A percentile compares a stretch with the other conserved stretches of the same genome.
Conservation (phyloP, 1,284 basidiomycete species). For the Papiliotrema flavescens region DNA sequence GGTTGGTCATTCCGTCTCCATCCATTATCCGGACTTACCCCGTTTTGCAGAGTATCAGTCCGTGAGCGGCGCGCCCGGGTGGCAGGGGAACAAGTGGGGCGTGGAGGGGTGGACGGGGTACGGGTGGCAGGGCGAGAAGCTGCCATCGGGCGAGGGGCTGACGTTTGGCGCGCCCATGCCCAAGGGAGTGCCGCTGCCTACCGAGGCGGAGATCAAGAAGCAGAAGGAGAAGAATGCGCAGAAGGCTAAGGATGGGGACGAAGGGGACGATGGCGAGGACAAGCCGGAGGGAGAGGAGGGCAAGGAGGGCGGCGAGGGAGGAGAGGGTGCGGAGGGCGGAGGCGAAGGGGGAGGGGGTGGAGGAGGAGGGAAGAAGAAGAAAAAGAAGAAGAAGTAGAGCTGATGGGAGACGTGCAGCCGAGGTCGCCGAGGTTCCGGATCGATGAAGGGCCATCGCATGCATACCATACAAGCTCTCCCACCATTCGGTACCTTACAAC, state of each 20-base stretch:
- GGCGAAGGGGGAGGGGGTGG: conserved; percentile 1
- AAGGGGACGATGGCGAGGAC: conserved; percentile 10
- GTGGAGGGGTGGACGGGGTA: conserved; percentile 33
- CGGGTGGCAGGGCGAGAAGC: conserved; percentile 28
- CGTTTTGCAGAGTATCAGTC: conserved; percentile 20
- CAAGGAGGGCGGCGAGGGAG: conserved; percentile 11
- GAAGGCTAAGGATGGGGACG: conserved; percentile 11
- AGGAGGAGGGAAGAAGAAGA: conserved; percentile 1
- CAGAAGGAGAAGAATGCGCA: conserved; percentile 13
- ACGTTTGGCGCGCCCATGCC: conserved; percentile 32
- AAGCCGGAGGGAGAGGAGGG: conserved; percentile 5
- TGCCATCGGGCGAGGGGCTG: conserved; percentile 20
- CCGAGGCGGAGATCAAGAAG: conserved; percentile 10
- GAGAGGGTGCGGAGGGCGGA: conserved; percentile 14
- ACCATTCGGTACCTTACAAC: conserved; percentile 8
- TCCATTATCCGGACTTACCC: conserved; percentile 37
- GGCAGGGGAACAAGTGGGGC: conserved; percentile 19
- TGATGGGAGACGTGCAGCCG: not conserved
- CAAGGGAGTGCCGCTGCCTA: conserved; percentile 8
- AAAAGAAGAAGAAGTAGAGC: conserved; percentile 11
- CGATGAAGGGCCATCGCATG: not conserved
- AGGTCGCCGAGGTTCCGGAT: not conserved
- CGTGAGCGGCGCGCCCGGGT: conserved; percentile 1
- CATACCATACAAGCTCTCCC: not conserved
- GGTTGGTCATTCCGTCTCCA: conserved; percentile 19